Percentiles rank a stretch among this genome's conserved stretches.
Evolutionary conservation across 225 moss, liverwort and hornwort genomes (phyloP).

Genomic region (Pseudisothecium myosuroides): DNA sequence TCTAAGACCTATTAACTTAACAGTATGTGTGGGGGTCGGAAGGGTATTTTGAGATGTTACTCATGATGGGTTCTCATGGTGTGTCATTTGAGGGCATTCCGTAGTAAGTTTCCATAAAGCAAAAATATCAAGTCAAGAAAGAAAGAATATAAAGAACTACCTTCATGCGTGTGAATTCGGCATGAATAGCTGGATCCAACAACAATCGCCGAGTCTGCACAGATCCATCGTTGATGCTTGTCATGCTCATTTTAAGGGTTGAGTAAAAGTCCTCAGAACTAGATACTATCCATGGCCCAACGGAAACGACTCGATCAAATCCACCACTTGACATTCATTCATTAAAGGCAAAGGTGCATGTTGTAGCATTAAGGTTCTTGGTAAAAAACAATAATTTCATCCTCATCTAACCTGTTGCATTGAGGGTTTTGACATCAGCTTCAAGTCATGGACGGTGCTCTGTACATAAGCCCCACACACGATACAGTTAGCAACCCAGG

Average conservation of each 20-base stretch:
- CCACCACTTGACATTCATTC: not conserved
- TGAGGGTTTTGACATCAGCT: slow-evolving; percentile 82
- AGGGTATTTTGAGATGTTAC: not conserved
- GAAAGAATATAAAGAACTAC: not conserved
- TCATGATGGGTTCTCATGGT: not conserved
- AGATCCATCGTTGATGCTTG: not conserved
- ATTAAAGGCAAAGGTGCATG: not conserved
- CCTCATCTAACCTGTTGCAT: slow-evolving; percentile 66
- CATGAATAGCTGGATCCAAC: slow-evolving; percentile 90
- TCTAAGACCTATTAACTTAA: not conserved
- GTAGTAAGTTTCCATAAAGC: not conserved
- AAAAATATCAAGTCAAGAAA: not conserved
- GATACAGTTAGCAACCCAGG: not conserved
- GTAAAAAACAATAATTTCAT: not conserved
- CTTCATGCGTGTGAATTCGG: slow-evolving; percentile 98
- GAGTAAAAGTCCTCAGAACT: not conserved
- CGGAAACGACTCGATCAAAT: not conserved
- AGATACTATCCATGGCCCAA: not conserved
- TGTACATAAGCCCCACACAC: slow-evolving; percentile 16
- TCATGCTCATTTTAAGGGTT: not conserved
- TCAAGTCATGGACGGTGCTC: slow-evolving; percentile 80
- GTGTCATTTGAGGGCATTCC: not conserved
- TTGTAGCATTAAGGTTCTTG: not conserved
- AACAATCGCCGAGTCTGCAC: slow-evolving; percentile 84
- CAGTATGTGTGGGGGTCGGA: not conserved